Conservation (phyloP, 2,329 filamentous ascomycete genomes). For the Nemania diffusa region DNA sequence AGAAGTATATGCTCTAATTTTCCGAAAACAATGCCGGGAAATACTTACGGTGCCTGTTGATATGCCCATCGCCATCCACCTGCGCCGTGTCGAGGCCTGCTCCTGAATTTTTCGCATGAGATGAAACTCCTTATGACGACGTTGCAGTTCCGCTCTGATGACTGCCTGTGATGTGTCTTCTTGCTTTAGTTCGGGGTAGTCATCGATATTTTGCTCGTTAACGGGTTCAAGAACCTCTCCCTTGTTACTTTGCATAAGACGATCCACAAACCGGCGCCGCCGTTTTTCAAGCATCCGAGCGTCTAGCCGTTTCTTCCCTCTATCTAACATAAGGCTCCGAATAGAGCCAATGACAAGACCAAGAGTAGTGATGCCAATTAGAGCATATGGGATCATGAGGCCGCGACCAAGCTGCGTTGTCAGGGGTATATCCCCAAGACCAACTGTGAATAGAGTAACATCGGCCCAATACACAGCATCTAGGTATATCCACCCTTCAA, state of each 20-base stretch:
- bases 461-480: constrained; percentile 85
- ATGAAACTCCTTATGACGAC: constrained; percentile 76
- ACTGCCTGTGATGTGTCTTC: constrained; percentile 38
- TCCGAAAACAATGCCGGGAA: not conserved
- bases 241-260: constrained; percentile 58
- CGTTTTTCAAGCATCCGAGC: constrained; percentile 70
- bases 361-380: constrained; percentile 84
- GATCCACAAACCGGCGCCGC: constrained; percentile 59
- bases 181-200: constrained; percentile 33
- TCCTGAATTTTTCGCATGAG: constrained; percentile 85
- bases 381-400: constrained; percentile 83
- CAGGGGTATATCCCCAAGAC: constrained; percentile 67
- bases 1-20: not conserved
- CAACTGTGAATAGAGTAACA: constrained; percentile 73
- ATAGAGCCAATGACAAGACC: constrained; percentile 87
- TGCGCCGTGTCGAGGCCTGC: constrained; percentile 70
- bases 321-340: constrained; percentile 70
- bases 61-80: constrained; percentile 77
- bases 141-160: constrained; percentile 61
- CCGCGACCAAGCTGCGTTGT: constrained; percentile 68
- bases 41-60: constrained; percentile 64
- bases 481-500: constrained; percentile 80
- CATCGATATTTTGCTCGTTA: constrained; percentile 37
- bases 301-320: constrained; percentile 63
- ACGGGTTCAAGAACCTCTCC: constrained; percentile 64